Conservation (phyloP, 164 flowering plant species). For the Aristolochia contorta region DNA sequence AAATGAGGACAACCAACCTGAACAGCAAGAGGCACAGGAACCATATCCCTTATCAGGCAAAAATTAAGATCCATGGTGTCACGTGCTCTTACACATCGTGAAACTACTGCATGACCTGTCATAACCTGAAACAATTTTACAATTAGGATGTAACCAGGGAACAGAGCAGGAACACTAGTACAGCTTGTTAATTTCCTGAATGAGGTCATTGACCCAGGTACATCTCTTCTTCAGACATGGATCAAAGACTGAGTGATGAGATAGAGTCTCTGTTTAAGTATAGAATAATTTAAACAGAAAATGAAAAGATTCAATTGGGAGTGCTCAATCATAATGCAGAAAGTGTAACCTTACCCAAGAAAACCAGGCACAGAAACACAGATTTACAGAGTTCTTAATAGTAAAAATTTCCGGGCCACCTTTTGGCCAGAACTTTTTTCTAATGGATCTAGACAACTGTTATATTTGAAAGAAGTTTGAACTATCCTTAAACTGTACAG, state of each 20-base stretch:
- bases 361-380: too few relatives aligned
- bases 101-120: slow-evolving; percentile 40
- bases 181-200: background rate
- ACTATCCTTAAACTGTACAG: background rate
- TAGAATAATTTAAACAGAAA: background rate
- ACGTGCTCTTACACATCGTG: slow-evolving; percentile 45
- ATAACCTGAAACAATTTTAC: slow-evolving; percentile 42
- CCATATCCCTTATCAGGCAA: slow-evolving; percentile 48
- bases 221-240: background rate
- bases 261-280: background rate
- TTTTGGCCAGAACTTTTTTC: too few relatives aligned
- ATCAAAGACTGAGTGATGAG: too few relatives aligned
- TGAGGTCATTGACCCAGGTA: background rate
- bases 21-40: slow-evolving; percentile 50
- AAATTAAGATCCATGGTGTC: slow-evolving; percentile 43
- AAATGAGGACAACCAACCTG: slow-evolving; percentile 38
- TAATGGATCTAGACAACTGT: background rate
- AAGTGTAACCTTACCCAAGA: too few relatives aligned
- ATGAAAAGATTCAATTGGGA: too few relatives aligned
- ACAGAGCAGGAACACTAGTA: background rate
- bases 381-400: too few relatives aligned
- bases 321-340: too few relatives aligned
- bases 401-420: too few relatives aligned
- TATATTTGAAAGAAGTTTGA: background rate
- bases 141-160: too few relatives aligned